These are phyloP conservation scores for Suillus clintonianus DNA, from an alignment of 768 basidiomycete species.

Conservation along the genomic window DNA sequence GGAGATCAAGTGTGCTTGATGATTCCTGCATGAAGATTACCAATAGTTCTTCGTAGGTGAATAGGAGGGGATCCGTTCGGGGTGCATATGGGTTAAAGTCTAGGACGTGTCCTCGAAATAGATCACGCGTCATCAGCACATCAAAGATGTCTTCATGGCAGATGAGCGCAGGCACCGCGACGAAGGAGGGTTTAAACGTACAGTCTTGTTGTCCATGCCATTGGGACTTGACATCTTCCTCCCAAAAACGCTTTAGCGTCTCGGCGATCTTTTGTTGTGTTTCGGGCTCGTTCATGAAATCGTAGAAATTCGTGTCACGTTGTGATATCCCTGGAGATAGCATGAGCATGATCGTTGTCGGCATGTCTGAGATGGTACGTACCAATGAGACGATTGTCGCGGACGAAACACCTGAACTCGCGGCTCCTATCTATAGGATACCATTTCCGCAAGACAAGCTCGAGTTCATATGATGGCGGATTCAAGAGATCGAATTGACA, in stretches of 20 bases:
- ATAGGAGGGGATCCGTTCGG: conserved; percentile 86
- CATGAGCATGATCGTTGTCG: not conserved
- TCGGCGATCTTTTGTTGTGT: conserved; percentile 55
- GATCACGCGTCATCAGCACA: conserved; percentile 81
- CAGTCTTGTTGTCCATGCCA: conserved; percentile 67
- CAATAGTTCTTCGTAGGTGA: conserved; percentile 76
- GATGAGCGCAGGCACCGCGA: not conserved
- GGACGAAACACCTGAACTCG: conserved; percentile 90
- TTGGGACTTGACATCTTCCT: conserved; percentile 56
- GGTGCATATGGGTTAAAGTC: conserved; percentile 91
- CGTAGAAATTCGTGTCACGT: conserved; percentile 87
- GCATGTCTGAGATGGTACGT: conserved; percentile 21
- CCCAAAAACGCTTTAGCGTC: conserved; percentile 66
- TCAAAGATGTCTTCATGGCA: conserved; percentile 73
- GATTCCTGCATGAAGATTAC: conserved; percentile 30
- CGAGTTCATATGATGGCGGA: conserved; percentile 55
- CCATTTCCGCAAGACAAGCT: conserved; percentile 91
- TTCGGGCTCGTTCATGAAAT: conserved; percentile 69
- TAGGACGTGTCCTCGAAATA: conserved; percentile 74
- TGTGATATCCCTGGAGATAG: conserved; percentile 75
- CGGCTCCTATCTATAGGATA: conserved; percentile 81
- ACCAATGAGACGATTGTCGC: conserved; percentile 74
- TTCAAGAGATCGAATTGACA: conserved; percentile 36
- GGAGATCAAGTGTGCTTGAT: conserved; percentile 42
- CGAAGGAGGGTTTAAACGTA: conserved; percentile 38